These are phyloP conservation scores for Paracoccidioides lutzii DNA, from an alignment of 2,329 filamentous ascomycete species.

Conservation along the genomic window DNA sequence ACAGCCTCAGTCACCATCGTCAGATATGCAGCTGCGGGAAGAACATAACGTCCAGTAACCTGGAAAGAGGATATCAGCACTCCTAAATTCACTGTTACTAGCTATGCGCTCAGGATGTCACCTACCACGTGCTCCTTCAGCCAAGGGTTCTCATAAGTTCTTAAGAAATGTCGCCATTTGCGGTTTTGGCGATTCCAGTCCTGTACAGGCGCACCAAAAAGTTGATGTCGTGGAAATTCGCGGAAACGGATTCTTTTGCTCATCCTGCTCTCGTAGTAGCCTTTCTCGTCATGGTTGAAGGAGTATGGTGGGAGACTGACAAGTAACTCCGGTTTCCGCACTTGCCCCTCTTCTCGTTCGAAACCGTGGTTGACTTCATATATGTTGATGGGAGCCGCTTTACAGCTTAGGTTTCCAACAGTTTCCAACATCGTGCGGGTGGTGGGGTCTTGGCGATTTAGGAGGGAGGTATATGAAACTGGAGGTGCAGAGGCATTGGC, in stretches of 20 bases:
- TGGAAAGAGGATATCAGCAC: constrained; percentile 1
- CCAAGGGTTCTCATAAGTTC: constrained; percentile 21
- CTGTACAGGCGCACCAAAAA: constrained; percentile 19
- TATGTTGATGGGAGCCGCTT: constrained; percentile 15
- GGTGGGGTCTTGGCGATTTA: constrained; percentile 16
- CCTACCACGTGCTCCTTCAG: constrained; percentile 18
- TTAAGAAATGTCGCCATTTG: constrained; percentile 20
- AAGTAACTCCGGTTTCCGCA: constrained; percentile 9
- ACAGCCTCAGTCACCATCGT: constrained; percentile 21
- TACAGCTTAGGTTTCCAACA: constrained; percentile 13
- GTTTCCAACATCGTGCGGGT: constrained; percentile 12
- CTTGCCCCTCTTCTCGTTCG: neutral
- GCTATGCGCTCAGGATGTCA: neutral
- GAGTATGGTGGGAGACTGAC: constrained; percentile 19
- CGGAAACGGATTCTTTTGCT: constrained; percentile 17
- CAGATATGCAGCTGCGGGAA: constrained; percentile 19
- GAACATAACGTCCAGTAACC: constrained; percentile 10
- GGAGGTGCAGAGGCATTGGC: neutral
- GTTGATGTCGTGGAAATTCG: constrained; percentile 18
- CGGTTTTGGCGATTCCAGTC: constrained; percentile 18
- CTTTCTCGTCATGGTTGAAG: constrained; percentile 18
- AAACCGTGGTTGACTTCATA: constrained; percentile 14
- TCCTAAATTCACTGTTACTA: neutral
- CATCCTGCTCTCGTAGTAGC: constrained; percentile 18
- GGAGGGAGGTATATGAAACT: constrained; percentile 14